Base-by-base conservation (phyloP, 305 asterid genomes). In the Fraxinus xanthoxyloides region DNA sequence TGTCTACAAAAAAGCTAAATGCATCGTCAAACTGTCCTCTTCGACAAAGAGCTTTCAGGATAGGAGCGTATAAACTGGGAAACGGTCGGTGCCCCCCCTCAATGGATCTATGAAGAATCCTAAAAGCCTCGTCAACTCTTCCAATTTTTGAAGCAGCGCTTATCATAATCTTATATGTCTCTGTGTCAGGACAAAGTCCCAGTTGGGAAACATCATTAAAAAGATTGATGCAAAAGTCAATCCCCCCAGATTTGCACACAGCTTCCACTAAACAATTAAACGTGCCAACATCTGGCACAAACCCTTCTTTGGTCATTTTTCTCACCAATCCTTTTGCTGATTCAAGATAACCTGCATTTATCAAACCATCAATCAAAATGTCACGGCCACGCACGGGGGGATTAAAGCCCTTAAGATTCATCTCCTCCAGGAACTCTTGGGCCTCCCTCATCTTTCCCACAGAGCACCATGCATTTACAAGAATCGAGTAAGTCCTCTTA, bases 401-500 rank as follows among this genome's bases (percentile, higher is more conserved):
- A 81, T 95, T 94, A 61, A 83, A 94, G 7, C 98, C 98, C 84
- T 91, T 92, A 28, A 87, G 89, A 85, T 97, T 94, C 99, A 95
- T 94, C 89, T 95, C 98, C 89, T 93, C 97, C 84, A 95, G 88
- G 86, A 95, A 94, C 78, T 87, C 94, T 80, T 94, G 99, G 8
- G 99, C 98, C 88, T 95, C 99, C 63, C 87, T 90, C 99, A 95
- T 88, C 88, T 95, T 95, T 84, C 99, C 99, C 0, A 95, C 97
- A 34, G 91, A 90, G 87, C 99, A 94, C 98, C 99, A 95, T 21
- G 95, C 98, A 36, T 93, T 92, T 69, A 95, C 97, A 67, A 95
- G 98, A 78, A 90, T 81, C 1, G 98, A 89, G 67, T 93, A 95
- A 26, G 96, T 95, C 87, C 81, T 90, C 85, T 94, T 95, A 84